Percentiles rank a stretch among this genome's conserved stretches.
These are phyloP conservation scores for Exserohilum rostratum DNA, from an alignment of 2,329 filamentous ascomycete genomes.

Conservation along the genomic window DNA sequence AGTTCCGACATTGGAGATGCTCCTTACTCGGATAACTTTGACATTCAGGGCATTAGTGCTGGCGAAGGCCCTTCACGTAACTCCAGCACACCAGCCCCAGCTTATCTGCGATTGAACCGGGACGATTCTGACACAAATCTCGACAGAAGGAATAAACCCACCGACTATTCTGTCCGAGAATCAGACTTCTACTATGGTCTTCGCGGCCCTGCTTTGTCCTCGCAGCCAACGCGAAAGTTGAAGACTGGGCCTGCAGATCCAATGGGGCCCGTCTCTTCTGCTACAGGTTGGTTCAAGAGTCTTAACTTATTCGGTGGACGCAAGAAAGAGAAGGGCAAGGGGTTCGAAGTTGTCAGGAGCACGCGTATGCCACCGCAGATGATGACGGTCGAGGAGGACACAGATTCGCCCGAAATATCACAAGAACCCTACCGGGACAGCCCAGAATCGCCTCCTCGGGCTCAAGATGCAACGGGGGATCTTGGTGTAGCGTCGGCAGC, in stretches of 20 bases:
- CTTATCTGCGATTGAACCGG: conserved; percentile 58
- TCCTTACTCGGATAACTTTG: conserved; percentile 53
- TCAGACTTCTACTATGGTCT: conserved; percentile 97
- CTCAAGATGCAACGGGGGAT: conserved; percentile 11
- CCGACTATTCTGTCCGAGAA: conserved; percentile 91
- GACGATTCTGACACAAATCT: conserved; percentile 62
- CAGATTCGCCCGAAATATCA: conserved; percentile 50
- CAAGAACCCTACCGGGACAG: conserved; percentile 62
- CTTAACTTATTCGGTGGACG: conserved; percentile 74
- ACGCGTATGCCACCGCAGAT: conserved; percentile 78
- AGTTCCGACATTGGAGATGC: conserved; percentile 56
- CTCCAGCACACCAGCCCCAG: conserved; percentile 49
- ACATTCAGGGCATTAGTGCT: conserved; percentile 34
- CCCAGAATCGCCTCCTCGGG: conserved; percentile 40
- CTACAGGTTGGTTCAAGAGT: conserved; percentile 83
- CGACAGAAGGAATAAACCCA: conserved; percentile 61
- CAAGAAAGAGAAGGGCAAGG: conserved; percentile 92
- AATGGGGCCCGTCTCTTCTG: conserved; percentile 86
- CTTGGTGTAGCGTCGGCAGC: conserved; percentile 23
- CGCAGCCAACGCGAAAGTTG: conserved; percentile 79
- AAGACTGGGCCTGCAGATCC: conserved; percentile 96
- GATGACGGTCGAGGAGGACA: conserved; percentile 69
- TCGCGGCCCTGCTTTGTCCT: conserved; percentile 83
- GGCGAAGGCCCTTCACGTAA: conserved; percentile 45
- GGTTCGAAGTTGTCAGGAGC: conserved; percentile 94